Base-by-base conservation (phyloP, 1,284 basidiomycete species). In the Polyporus tsugae region DNA sequence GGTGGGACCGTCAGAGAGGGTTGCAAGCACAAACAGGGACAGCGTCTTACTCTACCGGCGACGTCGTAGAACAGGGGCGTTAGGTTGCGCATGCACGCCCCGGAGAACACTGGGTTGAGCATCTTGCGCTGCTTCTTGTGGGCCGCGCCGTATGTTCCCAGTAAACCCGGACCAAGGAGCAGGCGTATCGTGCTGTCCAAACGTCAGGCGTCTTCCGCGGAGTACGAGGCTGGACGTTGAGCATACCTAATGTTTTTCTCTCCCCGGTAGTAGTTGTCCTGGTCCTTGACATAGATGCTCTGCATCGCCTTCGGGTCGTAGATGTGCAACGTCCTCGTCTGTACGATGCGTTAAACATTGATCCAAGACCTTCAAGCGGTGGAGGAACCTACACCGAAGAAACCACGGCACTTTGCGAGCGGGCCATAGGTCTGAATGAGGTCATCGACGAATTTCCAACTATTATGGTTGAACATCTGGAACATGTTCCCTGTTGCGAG, bases 261-360 rank as follows among this genome's bases (percentile, higher is more conserved):
- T 29, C 52, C 59, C 33, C 77, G 73, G 22, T 75, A 73, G 59
- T 75, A 80, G 35, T 69, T 64, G 22, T 76, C 65, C 55, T 76
- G 74, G 38, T 81, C 79, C 62, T 78, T 79, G 25, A 78, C 68
- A 4, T 79, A 25, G 22, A 81, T 74, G 36, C 69, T 73, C 39
- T 77, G 71, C 39, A 79, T 62, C 0, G 78, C 78, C 29, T 57
- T 64, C 2, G 77, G 75, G 41, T 78, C 76, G 44, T 68, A 72
- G 6, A 78, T 66, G 33, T 72, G 72, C 13, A 77, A 67, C 61
- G 61, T 17, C 63, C 60, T 36, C 53, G 64, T 74, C 76, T n/a
- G 2, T 9, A 25, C 10, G 44, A 10, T 3, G 17, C 5, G 13
- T 42, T 10, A 3, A 17, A n/a, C 2, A 6, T 52, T 9, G 4